Conservation (phyloP, 345 rosid genomes). For the Cardamine occulta region DNA sequence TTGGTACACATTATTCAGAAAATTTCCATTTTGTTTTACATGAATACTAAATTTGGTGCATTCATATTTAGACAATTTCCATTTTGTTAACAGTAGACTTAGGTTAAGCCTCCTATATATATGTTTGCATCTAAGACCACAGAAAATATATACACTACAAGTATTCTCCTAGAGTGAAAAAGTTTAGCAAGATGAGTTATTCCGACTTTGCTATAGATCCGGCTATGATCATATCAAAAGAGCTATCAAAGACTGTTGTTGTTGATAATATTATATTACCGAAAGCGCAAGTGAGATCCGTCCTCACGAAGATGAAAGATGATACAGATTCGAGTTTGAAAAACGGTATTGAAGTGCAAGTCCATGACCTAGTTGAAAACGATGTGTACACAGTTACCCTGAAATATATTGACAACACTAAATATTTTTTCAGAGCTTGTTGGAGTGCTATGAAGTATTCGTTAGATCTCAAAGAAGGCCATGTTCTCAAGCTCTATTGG, state of each 20-base stretch:
- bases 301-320: not conserved
- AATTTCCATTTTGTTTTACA: too few relatives aligned
- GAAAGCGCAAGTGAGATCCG: not conserved
- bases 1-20: too few relatives aligned
- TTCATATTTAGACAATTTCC: too few relatives aligned
- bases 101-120: not conserved
- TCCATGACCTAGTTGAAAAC: not conserved
- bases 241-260: not conserved
- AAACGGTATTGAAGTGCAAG: not conserved
- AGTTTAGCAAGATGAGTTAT: not conserved
- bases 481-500: constrained; percentile 1
- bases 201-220: not conserved
- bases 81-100: not conserved
- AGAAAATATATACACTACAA: not conserved
- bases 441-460: constrained; percentile 27
- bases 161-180: not conserved
- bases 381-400: not conserved
- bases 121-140: too few relatives aligned
- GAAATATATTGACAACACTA: not conserved
- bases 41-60: too few relatives aligned
- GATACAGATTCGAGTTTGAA: not conserved
- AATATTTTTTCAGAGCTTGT: constrained; percentile 1
- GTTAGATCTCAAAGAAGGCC: not conserved
- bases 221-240: constrained; percentile 3
- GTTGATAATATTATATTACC: not conserved